Conservation (phyloP, 768 basidiomycete species). For the Tephrocybe sp. region DNA sequence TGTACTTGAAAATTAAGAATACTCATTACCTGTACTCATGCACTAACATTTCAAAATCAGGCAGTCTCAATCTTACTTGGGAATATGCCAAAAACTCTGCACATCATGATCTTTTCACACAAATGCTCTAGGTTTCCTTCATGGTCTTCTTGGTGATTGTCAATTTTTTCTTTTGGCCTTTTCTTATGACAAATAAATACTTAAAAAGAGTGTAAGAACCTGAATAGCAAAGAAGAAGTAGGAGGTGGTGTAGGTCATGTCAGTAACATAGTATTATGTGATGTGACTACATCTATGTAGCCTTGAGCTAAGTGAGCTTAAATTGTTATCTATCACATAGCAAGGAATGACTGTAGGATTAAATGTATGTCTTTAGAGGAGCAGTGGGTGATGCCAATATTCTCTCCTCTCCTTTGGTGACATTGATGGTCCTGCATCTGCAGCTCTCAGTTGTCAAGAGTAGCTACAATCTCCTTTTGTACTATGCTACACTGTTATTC, state of each 20-base stretch:
- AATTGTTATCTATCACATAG: constrained; percentile 3
- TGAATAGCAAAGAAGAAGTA: no score
- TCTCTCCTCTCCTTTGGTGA: constrained; percentile 1
- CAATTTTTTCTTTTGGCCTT: constrained; percentile 27
- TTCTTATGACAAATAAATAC: constrained; percentile 26
- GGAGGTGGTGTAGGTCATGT: no score
- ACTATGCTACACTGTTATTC: background rate
- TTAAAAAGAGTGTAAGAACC: no score
- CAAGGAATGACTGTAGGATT: constrained; percentile 4
- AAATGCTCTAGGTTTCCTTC: constrained; percentile 23
- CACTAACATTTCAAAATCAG: constrained; percentile 6
- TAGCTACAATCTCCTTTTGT: background rate
- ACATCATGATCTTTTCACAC: constrained; percentile 6
- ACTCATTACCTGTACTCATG: constrained; percentile 3
- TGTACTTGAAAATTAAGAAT: constrained; percentile 5
- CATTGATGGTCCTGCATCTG: no score
- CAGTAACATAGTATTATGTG: no score
- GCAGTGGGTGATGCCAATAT: background rate
- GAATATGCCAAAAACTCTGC: constrained; percentile 9
- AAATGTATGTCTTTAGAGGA: constrained; percentile 1
- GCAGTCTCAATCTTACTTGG: constrained; percentile 10
- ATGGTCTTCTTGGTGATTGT: constrained; percentile 25
- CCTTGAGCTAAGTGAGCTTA: no score
- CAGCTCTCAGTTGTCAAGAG: background rate
- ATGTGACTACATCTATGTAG: no score